Percentiles rank a stretch among this genome's conserved stretches.
These are phyloP conservation scores for Fagopyrum tataricum DNA, from an alignment of 148 eudicot genomes.

Conservation along the genomic window DNA sequence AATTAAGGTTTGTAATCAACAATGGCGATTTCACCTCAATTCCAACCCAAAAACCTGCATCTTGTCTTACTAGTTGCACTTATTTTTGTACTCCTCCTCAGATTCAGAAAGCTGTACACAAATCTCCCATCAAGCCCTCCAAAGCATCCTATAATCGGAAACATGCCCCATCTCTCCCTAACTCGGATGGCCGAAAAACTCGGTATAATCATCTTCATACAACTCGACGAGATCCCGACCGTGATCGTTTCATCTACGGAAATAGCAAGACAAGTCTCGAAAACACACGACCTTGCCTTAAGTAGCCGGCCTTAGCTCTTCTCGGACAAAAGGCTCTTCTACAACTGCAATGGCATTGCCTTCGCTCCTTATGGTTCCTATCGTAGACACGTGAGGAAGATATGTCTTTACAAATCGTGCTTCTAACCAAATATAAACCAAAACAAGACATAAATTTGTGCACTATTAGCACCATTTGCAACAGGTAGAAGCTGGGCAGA, in stretches of 20 bases:
- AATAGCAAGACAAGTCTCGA: slow-evolving; percentile 36
- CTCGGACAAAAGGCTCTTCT: slow-evolving; percentile 43
- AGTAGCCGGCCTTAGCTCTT: slow-evolving; percentile 29
- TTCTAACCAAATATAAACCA: too few species aligned
- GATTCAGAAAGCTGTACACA: neutral
- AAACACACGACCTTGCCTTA: slow-evolving; percentile 44
- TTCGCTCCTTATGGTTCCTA: slow-evolving; percentile 45
- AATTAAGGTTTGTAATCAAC: too few species aligned
- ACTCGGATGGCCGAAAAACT: slow-evolving; percentile 25
- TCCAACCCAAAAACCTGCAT: neutral
- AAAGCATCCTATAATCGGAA: slow-evolving; percentile 51
- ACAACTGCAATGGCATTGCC: slow-evolving; percentile 32
- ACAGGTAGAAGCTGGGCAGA: slow-evolving; percentile 98
- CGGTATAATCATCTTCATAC: slow-evolving; percentile 42
- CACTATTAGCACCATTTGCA: slow-evolving; percentile 97
- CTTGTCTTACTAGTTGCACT: neutral
- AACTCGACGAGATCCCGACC: slow-evolving; percentile 40
- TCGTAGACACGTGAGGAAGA: slow-evolving; percentile 48
- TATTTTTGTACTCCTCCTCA: neutral
- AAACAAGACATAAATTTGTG: too few species aligned
- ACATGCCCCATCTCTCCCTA: slow-evolving; percentile 38
- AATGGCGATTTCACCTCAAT: neutral
- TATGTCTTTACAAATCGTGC: too few species aligned
- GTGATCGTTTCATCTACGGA: slow-evolving; percentile 44
- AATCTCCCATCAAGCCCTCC: slow-evolving; percentile 44